These are phyloP conservation scores for Nepenthes gracilis DNA, from an alignment of 148 eudicot genomes.

Conservation along the genomic window DNA sequence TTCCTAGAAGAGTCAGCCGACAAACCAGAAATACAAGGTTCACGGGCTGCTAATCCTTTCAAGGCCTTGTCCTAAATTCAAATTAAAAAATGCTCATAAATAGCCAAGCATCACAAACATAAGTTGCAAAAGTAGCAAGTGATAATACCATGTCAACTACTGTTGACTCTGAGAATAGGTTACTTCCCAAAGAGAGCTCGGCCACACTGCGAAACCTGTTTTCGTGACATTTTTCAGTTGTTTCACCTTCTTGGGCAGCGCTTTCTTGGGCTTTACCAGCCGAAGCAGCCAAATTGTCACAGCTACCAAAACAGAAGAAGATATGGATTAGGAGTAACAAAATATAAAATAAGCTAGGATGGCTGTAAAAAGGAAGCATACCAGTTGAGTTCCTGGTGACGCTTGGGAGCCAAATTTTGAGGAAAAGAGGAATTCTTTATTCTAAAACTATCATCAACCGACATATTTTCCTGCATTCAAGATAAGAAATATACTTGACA, in stretches of 20 bases:
- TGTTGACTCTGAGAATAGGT: constrained; percentile 27
- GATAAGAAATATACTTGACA: background rate
- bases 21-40: constrained; percentile 35
- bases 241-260: constrained; percentile 16
- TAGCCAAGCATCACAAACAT: background rate
- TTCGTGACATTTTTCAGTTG: constrained; percentile 25
- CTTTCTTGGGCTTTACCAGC: constrained; percentile 17
- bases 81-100: background rate
- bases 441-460: constrained; percentile 17
- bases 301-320: constrained; percentile 18
- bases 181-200: constrained; percentile 59
- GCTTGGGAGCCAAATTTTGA: constrained; percentile 22
- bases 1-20: constrained; percentile 31
- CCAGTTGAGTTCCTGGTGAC: constrained; percentile 24
- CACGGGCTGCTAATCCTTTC: constrained; percentile 60
- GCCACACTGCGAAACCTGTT: constrained; percentile 57
- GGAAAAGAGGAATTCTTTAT: constrained; percentile 31
- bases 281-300: constrained; percentile 25
- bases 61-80: constrained; percentile 63
- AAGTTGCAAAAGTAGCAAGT: background rate
- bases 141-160: constrained; percentile 64
- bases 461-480: constrained; percentile 31
- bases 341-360: constrained; percentile 5
- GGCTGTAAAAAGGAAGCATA: constrained; percentile 8
- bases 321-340: constrained; percentile 7